Percentiles rank a stretch among this genome's conserved stretches.
Evolutionary conservation across 2,329 filamentous ascomycete species (phyloP).

Genomic region (Lojkania enalia): DNA sequence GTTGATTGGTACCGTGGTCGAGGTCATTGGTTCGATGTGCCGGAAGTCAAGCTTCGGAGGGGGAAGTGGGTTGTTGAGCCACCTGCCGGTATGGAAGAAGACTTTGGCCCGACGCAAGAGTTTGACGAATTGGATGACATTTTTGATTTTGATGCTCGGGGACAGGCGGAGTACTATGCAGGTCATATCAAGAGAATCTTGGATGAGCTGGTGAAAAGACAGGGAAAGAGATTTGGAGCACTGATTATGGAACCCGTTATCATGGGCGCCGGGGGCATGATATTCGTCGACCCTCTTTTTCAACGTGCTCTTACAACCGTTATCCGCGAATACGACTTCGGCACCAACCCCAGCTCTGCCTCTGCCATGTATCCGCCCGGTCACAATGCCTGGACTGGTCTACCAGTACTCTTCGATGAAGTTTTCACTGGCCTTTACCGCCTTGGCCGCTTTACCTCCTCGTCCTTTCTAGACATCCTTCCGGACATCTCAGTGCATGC

Average conservation of each 20-base stretch:
- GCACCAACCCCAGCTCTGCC: conserved; percentile 10
- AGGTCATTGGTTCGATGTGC: conserved; percentile 81
- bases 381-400: conserved; percentile 63
- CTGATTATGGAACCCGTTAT: conserved; percentile 80
- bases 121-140: conserved; percentile 40
- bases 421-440: conserved; percentile 87
- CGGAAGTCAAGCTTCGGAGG: conserved; percentile 66
- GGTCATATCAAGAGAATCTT: conserved; percentile 62
- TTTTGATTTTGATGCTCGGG: conserved; percentile 47
- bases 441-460: conserved; percentile 71
- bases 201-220: conserved; percentile 53
- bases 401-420: conserved; percentile 82
- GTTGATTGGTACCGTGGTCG: conserved; percentile 83
- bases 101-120: conserved; percentile 49
- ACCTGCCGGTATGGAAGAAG: conserved; percentile 53
- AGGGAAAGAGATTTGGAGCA: conserved; percentile 72
- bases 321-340: conserved; percentile 65
- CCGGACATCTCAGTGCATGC: conserved; percentile 81
- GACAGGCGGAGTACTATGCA: conserved; percentile 55
- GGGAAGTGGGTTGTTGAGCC: conserved; percentile 69
- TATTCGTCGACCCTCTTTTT: conserved; percentile 80
- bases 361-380: background rate
- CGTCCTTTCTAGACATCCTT: conserved; percentile 68
- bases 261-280: conserved; percentile 82
- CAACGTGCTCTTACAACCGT: conserved; percentile 71